These are phyloP conservation scores for Phellinidium pouzarii DNA, from an alignment of 1,284 basidiomycete genomes.

Conservation along the genomic window DNA sequence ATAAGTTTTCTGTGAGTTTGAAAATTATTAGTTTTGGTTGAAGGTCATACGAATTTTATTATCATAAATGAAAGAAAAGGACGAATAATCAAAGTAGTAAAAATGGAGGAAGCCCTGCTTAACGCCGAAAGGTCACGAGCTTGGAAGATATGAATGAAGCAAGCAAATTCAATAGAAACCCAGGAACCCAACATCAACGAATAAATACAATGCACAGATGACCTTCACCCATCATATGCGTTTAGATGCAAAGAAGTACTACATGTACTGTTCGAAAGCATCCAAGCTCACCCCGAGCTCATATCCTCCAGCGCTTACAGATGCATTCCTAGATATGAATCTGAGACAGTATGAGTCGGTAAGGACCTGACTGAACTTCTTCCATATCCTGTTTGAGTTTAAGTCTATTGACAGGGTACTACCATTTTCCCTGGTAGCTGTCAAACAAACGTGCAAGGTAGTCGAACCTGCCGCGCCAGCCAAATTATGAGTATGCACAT, in stretches of 20 bases:
- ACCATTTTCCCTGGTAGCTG: neutral
- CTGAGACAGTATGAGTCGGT: neutral
- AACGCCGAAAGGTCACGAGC: too few species aligned
- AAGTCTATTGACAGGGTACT: neutral
- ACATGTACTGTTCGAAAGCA: neutral
- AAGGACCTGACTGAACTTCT: neutral
- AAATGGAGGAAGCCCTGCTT: too few species aligned
- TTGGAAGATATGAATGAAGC: neutral
- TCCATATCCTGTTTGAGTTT: neutral
- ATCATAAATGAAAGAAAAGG: too few species aligned
- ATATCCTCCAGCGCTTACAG: neutral
- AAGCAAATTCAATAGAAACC: neutral
- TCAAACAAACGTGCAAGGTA: neutral
- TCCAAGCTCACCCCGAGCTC: neutral
- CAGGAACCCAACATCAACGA: conserved; percentile 1
- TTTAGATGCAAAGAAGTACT: neutral
- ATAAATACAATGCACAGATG: conserved; percentile 1
- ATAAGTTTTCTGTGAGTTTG: too few species aligned
- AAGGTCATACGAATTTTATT: too few species aligned
- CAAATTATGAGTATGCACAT: neutral
- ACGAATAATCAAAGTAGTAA: too few species aligned
- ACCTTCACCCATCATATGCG: neutral
- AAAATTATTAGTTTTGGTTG: too few species aligned
- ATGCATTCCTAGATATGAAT: neutral
- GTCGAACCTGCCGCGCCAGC: neutral